These are phyloP conservation scores for Nigrospora osmanthi DNA, from an alignment of 2,329 filamentous ascomycete genomes.

Conservation along the genomic window DNA sequence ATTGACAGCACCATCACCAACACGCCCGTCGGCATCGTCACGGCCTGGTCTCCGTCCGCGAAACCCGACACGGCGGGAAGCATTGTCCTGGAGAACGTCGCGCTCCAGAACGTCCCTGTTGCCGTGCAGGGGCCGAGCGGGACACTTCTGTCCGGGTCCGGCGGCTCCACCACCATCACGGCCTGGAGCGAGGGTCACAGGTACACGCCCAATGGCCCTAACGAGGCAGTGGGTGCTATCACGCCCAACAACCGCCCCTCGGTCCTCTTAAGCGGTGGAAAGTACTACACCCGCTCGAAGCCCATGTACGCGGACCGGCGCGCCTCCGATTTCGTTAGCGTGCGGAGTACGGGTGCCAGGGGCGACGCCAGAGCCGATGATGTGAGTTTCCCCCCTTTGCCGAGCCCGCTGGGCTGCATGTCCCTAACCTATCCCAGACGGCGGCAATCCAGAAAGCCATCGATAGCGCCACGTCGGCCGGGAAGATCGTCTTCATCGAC, in stretches of 20 bases:
- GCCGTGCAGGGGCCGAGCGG: conserved; percentile 29
- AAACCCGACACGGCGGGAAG: conserved; percentile 40
- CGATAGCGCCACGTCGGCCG: conserved; percentile 34
- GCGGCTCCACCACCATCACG: conserved; percentile 41
- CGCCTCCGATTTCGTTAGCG: conserved; percentile 49
- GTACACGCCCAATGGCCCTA: conserved; percentile 38
- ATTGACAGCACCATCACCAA: conserved; percentile 62
- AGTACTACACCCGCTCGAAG: conserved; percentile 59
- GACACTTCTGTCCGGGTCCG: conserved; percentile 49
- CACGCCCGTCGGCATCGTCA: conserved; percentile 57
- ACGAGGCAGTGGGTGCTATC: conserved; percentile 38
- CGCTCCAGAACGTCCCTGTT: conserved; percentile 25
- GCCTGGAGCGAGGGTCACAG: conserved; percentile 63
- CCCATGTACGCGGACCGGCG: conserved; percentile 59
- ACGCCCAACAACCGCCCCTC: conserved; percentile 39
- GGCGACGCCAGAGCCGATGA: conserved; percentile 68
- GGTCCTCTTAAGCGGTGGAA: conserved; percentile 39
- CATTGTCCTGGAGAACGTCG: conserved; percentile 48
- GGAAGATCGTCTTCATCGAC: conserved; percentile 48
- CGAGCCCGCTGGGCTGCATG: conserved; percentile 5
- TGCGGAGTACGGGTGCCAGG: conserved; percentile 48
- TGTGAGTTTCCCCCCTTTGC: conserved; percentile 22
- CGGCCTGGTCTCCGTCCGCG: conserved; percentile 40
- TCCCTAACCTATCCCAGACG: conserved; percentile 24
- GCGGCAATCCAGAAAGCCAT: conserved; percentile 50